phyloP scores from a whole-genome alignment of 495 filamentous ascomycete genomes.

The Aspergillus haitiensis region DNA sequence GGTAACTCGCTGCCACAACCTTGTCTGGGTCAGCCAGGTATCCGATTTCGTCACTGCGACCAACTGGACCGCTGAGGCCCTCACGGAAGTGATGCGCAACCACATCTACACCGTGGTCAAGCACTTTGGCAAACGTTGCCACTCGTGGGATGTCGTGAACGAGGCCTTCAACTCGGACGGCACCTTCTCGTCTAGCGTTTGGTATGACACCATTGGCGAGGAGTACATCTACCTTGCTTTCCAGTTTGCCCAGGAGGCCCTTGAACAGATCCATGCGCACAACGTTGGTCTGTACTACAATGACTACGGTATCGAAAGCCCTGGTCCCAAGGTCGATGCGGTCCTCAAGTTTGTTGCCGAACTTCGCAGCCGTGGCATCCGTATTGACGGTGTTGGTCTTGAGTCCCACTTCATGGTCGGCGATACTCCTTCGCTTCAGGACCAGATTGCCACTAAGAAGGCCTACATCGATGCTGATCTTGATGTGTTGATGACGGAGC shows the following conservation, averaged over 20 bases:
- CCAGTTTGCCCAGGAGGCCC: constrained; percentile 46
- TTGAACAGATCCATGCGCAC: constrained; percentile 31
- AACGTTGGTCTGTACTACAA: constrained; percentile 61
- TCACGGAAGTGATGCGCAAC: constrained; percentile 44
- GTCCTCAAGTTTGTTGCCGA: constrained; percentile 49
- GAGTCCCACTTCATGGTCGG: constrained; percentile 61
- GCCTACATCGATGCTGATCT: constrained; percentile 49
- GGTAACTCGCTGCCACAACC: constrained; percentile 56
- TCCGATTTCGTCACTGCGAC: constrained; percentile 49
- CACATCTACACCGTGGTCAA: constrained; percentile 48
- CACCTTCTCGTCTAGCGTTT: constrained; percentile 29
- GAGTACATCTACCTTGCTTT: constrained; percentile 37
- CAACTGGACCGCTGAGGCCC: constrained; percentile 47
- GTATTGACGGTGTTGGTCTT: constrained; percentile 61
- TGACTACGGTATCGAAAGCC: constrained; percentile 64
- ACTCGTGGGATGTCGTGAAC: constrained; percentile 56
- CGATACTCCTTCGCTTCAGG: constrained; percentile 40
- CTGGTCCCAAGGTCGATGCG: constrained; percentile 48
- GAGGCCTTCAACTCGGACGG: constrained; percentile 52
- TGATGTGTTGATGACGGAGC: constrained; percentile 63
- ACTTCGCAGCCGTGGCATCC: constrained; percentile 48
- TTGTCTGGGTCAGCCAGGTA: constrained; percentile 58
- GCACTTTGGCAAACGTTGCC: constrained; percentile 46
- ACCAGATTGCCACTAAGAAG: constrained; percentile 40
- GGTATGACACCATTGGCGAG: constrained; percentile 29